Evolutionary conservation across 1,284 basidiomycete species (phyloP).

Genomic region (Puccinia brachypodii): DNA sequence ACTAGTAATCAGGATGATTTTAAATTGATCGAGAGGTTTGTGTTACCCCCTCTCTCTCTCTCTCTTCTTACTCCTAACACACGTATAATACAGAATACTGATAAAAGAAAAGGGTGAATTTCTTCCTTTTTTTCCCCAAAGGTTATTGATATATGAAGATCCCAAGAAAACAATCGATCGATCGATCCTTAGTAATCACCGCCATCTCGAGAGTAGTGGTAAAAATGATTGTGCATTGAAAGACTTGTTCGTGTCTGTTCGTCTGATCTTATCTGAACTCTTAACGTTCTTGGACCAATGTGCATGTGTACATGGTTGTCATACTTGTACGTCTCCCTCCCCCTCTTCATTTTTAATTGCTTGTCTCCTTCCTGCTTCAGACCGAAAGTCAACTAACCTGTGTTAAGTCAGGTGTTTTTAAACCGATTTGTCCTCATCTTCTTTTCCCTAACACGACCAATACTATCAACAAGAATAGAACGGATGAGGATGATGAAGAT

Average conservation of each 20-base stretch:
- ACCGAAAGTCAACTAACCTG: not conserved
- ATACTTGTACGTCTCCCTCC: not conserved
- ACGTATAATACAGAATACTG: not conserved
- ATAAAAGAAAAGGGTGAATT: not conserved
- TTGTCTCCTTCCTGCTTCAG: not conserved
- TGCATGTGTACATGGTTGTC: not conserved
- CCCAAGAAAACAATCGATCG: not conserved
- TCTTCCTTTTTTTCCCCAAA: not conserved
- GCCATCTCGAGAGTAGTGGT: not conserved
- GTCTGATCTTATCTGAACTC: not conserved
- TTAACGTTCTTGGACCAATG: not conserved
- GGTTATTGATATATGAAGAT: not conserved
- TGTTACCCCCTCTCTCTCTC: not conserved
- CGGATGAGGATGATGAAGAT: no score
- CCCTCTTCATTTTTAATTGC: not conserved
- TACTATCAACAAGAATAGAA: not conserved
- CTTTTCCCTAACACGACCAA: not conserved
- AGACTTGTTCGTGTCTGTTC: not conserved
- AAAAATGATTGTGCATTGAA: not conserved
- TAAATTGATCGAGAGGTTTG: conserved; percentile 2
- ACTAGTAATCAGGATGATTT: not conserved
- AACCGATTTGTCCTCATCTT: conserved; percentile 13
- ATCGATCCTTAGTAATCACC: not conserved
- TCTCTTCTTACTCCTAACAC: no score
- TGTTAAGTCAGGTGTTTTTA: not conserved